Evolutionary conservation across 2,329 filamentous ascomycete genomes (phyloP).

Genomic region (Helotiales sp.): DNA sequence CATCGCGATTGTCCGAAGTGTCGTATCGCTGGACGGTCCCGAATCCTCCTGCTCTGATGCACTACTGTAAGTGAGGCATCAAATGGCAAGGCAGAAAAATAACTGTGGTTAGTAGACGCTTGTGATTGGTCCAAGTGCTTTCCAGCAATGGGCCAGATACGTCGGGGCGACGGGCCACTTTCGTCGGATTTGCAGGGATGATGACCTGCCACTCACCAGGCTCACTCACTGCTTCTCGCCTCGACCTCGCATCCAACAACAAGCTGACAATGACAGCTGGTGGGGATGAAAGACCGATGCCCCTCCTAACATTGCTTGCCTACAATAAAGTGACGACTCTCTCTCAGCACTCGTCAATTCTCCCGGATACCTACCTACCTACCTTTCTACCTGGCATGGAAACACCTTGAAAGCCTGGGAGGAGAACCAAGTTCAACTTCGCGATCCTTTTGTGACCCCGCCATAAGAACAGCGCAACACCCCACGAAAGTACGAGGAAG

Average conservation of each 20-base stretch:
- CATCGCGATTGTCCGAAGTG: constrained; percentile 34
- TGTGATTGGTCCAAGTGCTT: neutral
- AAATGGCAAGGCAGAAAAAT: constrained; percentile 23
- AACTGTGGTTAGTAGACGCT: neutral
- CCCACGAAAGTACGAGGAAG: neutral
- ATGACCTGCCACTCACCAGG: neutral
- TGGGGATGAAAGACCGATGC: neutral
- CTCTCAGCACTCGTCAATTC: neutral
- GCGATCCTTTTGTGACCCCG: constrained; percentile 2
- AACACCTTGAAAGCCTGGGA: neutral
- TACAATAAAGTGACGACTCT: neutral
- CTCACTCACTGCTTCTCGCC: neutral
- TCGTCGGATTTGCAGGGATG: neutral
- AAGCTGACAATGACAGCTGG: neutral
- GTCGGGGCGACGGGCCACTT: neutral
- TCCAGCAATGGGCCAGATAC: neutral
- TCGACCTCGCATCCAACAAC: neutral
- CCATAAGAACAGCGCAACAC: constrained; percentile 9
- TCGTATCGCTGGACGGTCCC: constrained; percentile 7
- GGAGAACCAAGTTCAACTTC: neutral
- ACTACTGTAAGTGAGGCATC: constrained; percentile 17
- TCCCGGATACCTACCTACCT: neutral
- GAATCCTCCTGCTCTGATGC: constrained; percentile 25
- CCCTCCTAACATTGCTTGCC: neutral
- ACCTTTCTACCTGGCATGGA: constrained; percentile 2